Evolutionary conservation across 1,284 basidiomycete genomes (phyloP), one percentile per base, ranked within the genome.

Genomic region (Cryptococcus neoformans): DNA sequence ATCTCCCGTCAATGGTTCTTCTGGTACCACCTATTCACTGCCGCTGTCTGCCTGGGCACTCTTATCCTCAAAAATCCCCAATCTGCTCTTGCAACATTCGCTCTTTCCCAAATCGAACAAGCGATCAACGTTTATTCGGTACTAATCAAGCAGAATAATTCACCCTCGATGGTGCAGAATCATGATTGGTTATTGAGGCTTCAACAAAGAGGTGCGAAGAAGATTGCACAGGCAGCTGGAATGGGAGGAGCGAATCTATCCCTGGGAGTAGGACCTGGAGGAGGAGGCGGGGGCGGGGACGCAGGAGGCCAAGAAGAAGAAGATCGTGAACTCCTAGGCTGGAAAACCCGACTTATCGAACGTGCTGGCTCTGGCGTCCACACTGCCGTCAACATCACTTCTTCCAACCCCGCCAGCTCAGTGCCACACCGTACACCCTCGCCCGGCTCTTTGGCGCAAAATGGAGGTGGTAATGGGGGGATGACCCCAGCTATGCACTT

Each of bases 1-100:
- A 53, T 58, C 0, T 53, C 64, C 4, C 62, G 70, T n/a, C 65
- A 71, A 36, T 73, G 68, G 69, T 67, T 63, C 55, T 63, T 65
- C 49, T 69, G 66, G 62, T 67, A 65, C 45, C 68, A 70, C 51
- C 58, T 65, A n/a, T 70, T 68, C 51, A 68, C 66, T 16, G 62
- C 62, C 6, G 70, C 68, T 6, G 65, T 70, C 6, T 70, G 68
- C 46, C 56, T 68, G 9, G 66, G 65, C 9, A 67, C 67, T 11
- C 53, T 68, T 16, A 58, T 67, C 41, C 60, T 72, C 11, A 60
- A 59, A 6, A 59, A 63, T 39, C 70, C 70, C 5, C 56, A 53
- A 4, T 66, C 61, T 28, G 55, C 59, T 8, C 57, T 72, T 5
- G 58, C 67, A 10, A 38, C 57, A 4, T 65, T 66, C 42, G 64